Conservation (phyloP, 768 basidiomycete genomes). For the Leccinum olivaceopallidum region DNA sequence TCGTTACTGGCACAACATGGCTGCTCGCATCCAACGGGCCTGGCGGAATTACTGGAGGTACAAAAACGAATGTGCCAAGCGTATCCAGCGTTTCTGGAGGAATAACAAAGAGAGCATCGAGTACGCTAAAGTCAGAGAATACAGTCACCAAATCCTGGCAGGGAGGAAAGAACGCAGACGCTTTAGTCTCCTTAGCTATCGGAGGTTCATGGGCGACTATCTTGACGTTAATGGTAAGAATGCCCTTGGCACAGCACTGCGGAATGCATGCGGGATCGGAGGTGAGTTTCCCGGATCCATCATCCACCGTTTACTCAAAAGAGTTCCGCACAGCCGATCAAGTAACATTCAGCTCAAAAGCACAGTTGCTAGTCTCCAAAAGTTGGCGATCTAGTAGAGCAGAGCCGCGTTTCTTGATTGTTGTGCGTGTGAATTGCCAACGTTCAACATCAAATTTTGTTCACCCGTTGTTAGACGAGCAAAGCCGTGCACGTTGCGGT, state of each 20-base stretch:
- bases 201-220: slow-evolving; percentile 96
- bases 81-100: slow-evolving; percentile 98
- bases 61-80: slow-evolving; percentile 90
- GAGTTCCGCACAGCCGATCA: slow-evolving; percentile 54
- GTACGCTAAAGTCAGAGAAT: slow-evolving; percentile 89
- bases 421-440: slow-evolving; percentile 54
- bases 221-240: slow-evolving; percentile 84
- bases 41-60: slow-evolving; percentile 96
- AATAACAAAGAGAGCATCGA: slow-evolving; percentile 94
- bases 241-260: slow-evolving; percentile 74
- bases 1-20: slow-evolving; percentile 99
- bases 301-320: neutral
- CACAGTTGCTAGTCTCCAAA: slow-evolving; percentile 84
- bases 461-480: slow-evolving; percentile 22
- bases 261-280: slow-evolving; percentile 68
- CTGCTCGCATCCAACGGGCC: slow-evolving; percentile 91
- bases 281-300: slow-evolving; percentile 45
- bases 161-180: slow-evolving; percentile 91
- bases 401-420: slow-evolving; percentile 84
- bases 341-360: slow-evolving; percentile 82
- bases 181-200: slow-evolving; percentile 91
- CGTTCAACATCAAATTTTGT: neutral
- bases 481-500: slow-evolving; percentile 85
- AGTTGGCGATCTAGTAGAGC: slow-evolving; percentile 85
- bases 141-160: slow-evolving; percentile 90